phyloP scores from a whole-genome alignment of 2,329 filamentous ascomycete species.

The Aspergillus ochraceus region DNA sequence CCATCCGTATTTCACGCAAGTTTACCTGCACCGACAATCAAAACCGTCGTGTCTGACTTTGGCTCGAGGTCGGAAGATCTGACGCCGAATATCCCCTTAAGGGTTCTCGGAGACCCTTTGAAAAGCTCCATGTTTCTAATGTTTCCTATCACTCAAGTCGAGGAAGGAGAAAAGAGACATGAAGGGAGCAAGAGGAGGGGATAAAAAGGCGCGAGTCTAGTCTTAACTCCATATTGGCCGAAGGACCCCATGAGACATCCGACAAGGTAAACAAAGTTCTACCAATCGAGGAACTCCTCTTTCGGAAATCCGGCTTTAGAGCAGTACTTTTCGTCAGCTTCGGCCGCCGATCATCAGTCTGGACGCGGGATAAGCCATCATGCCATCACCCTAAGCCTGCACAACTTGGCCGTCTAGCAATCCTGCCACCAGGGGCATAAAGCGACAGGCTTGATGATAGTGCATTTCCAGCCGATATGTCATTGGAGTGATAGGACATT shows the following conservation, averaged over 20 bases:
- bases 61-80: background rate
- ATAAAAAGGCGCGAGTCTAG: no score
- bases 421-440: background rate
- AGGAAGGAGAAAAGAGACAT: background rate
- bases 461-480: background rate
- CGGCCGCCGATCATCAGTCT: no score
- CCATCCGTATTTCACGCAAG: background rate
- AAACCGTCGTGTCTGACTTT: slow-evolving; percentile 8
- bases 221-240: background rate
- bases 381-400: background rate
- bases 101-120: background rate
- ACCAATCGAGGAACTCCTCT: background rate
- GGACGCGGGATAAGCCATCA: background rate
- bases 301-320: background rate
- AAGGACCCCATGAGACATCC: background rate
- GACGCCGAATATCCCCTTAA: background rate
- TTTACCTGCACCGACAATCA: slow-evolving; percentile 22
- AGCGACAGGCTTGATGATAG: background rate
- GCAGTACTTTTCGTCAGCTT: background rate
- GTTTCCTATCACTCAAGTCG: background rate
- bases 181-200: background rate
- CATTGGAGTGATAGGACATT: background rate
- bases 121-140: background rate
- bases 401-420: background rate
- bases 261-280: background rate